phyloP scores from a whole-genome alignment of 1,284 basidiomycete genomes.

The Megacollybia platyphylla region DNA sequence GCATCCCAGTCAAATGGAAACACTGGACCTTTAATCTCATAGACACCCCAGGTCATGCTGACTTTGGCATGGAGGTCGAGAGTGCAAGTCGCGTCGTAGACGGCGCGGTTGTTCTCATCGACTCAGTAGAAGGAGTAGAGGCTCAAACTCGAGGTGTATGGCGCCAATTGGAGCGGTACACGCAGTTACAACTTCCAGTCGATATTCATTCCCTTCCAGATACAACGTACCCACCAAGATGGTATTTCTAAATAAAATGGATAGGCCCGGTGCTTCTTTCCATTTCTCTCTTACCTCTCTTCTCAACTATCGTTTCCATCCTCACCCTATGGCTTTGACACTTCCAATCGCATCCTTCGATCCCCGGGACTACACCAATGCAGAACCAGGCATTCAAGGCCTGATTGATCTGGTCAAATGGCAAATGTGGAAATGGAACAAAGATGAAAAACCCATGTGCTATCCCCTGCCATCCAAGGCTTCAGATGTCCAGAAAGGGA shows the following conservation, averaged over 20 bases:
- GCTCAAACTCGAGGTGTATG: constrained; percentile 84
- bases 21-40: constrained; percentile 77
- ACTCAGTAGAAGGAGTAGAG: constrained; percentile 87
- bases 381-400: constrained; percentile 67
- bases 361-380: constrained; percentile 46
- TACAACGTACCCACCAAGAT: constrained; percentile 70
- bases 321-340: constrained; percentile 58
- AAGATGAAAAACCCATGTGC: constrained; percentile 27
- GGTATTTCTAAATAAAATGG: constrained; percentile 82
- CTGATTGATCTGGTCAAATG: constrained; percentile 73
- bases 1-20: constrained; percentile 85
- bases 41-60: constrained; percentile 86
- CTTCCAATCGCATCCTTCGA: constrained; percentile 72
- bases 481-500: constrained; percentile 25
- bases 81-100: constrained; percentile 84
- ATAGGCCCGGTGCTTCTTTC: constrained; percentile 75
- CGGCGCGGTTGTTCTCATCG: constrained; percentile 78
- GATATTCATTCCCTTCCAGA: constrained; percentile 21
- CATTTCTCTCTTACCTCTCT: constrained; percentile 59
- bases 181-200: constrained; percentile 9
- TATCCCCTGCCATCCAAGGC: constrained; percentile 40
- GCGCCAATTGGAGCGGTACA: constrained; percentile 71
- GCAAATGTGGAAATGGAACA: constrained; percentile 65
- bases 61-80: constrained; percentile 93
- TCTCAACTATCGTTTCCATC: constrained; percentile 62